A percentile compares a stretch with the other conserved stretches of the same genome.
phyloP scores from a whole-genome alignment of 495 filamentous ascomycete species.

The Durotheca rogersii region DNA sequence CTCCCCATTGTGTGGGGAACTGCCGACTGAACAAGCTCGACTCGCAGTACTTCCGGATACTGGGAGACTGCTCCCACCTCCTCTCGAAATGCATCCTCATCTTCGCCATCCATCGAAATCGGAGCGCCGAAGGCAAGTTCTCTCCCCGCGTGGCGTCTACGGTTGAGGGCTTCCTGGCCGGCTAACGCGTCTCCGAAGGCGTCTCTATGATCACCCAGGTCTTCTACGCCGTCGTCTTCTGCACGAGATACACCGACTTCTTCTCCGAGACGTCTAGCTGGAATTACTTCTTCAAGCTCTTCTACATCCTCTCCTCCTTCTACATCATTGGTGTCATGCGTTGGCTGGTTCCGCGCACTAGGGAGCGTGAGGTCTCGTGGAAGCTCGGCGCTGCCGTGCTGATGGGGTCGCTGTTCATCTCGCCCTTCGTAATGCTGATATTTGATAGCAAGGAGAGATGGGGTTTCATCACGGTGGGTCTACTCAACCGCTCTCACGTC shows the following conservation, averaged over 20 bases:
- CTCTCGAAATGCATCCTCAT: slow-evolving; percentile 86
- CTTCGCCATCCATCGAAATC: slow-evolving; percentile 85
- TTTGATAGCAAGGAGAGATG: slow-evolving; percentile 47
- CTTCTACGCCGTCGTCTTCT: slow-evolving; percentile 84
- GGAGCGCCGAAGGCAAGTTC: slow-evolving; percentile 76
- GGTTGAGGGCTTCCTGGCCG: no score
- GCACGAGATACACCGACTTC: slow-evolving; percentile 83
- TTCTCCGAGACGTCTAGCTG: slow-evolving; percentile 56
- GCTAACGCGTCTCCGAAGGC: slow-evolving; percentile 52
- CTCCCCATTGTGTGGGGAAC: neutral
- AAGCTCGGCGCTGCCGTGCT: slow-evolving; percentile 70
- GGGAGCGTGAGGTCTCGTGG: slow-evolving; percentile 91
- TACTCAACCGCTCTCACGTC: neutral
- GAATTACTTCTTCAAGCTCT: slow-evolving; percentile 79
- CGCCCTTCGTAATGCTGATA: slow-evolving; percentile 67
- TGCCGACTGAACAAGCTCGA: neutral
- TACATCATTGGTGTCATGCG: slow-evolving; percentile 90
- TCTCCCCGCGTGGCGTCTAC: no score
- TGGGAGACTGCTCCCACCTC: slow-evolving; percentile 81
- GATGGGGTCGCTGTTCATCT: slow-evolving; percentile 57
- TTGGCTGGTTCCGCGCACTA: slow-evolving; percentile 78
- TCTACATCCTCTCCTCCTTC: slow-evolving; percentile 81
- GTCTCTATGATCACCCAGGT: slow-evolving; percentile 93
- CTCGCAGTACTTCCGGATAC: slow-evolving; percentile 71
- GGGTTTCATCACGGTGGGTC: slow-evolving; percentile 59